phyloP scores from a whole-genome alignment of 352 stramenopile genomes.

The Phytophthora kernoviae region DNA sequence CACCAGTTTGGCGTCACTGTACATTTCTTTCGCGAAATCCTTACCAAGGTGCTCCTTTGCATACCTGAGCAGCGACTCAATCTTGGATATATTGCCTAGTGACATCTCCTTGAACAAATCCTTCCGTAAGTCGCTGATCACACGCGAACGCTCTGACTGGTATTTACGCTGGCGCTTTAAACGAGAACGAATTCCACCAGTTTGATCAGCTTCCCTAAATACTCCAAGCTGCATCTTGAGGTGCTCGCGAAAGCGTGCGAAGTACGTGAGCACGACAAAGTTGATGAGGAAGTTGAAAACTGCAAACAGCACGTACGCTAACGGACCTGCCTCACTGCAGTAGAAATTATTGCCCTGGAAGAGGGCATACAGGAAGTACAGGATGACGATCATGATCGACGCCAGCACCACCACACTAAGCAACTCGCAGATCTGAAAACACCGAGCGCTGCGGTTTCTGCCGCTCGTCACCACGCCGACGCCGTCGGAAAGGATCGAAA shows the following conservation, averaged over 20 bases:
- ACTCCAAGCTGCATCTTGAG: constrained; percentile 86
- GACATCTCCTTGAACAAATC: constrained; percentile 72
- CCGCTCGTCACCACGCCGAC: constrained; percentile 26
- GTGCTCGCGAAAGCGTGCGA: constrained; percentile 85
- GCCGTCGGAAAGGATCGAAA: constrained; percentile 77
- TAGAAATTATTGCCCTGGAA: constrained; percentile 71
- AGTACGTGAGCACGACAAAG: constrained; percentile 76
- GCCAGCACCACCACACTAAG: constrained; percentile 57
- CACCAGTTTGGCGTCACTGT: constrained; percentile 52
- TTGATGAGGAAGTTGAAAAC: constrained; percentile 56
- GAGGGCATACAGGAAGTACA: constrained; percentile 72
- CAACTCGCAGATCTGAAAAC: constrained; percentile 79
- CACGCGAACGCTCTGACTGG: constrained; percentile 46
- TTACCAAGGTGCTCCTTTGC: constrained; percentile 52
- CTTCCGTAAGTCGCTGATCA: constrained; percentile 71
- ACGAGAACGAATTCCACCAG: constrained; percentile 67
- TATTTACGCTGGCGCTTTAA: constrained; percentile 41
- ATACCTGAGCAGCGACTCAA: constrained; percentile 54
- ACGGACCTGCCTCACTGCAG: constrained; percentile 42
- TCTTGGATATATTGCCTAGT: constrained; percentile 63
- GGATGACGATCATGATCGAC: constrained; percentile 53
- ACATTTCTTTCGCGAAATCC: constrained; percentile 69
- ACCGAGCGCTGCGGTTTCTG: constrained; percentile 76
- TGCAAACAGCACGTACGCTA: constrained; percentile 54
- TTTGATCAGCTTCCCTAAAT: constrained; percentile 84